Conservation (phyloP, 768 basidiomycete species). For the Tylopilus subfusipes region DNA sequence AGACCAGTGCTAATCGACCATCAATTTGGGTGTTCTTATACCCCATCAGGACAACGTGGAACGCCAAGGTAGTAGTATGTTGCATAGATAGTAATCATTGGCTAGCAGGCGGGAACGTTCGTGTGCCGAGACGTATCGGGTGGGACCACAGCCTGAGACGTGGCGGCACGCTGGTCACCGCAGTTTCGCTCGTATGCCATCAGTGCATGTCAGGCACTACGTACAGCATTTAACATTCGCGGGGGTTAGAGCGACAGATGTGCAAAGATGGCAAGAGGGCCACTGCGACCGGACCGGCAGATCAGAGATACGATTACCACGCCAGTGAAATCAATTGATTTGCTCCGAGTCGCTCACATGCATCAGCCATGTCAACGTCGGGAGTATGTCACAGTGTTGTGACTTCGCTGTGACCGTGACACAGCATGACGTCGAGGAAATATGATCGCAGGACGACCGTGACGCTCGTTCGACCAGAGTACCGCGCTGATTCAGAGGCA, state of each 20-base stretch:
- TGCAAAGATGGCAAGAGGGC: neutral
- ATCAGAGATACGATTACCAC: no score
- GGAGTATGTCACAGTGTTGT: neutral
- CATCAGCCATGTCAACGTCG: no score
- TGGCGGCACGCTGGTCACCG: neutral
- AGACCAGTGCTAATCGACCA: neutral
- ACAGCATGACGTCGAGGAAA: no score
- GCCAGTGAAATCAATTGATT: neutral
- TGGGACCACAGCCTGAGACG: neutral
- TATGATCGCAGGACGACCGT: no score
- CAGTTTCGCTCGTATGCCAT: neutral
- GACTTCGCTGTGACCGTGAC: no score
- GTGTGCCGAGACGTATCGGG: slow-evolving; percentile 7
- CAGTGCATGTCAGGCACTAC: neutral
- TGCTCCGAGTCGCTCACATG: neutral
- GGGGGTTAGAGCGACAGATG: neutral
- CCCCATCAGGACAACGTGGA: neutral
- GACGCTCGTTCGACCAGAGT: no score
- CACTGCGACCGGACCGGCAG: neutral
- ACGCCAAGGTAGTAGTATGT: neutral
- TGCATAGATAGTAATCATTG: slow-evolving; percentile 10
- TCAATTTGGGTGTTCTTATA: slow-evolving; percentile 6
- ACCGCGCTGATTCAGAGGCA: neutral
- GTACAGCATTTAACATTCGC: neutral
- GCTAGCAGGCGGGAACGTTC: slow-evolving; percentile 19